phyloP scores from a whole-genome alignment of 1,284 basidiomycete genomes.

The Agaricales sp. region DNA sequence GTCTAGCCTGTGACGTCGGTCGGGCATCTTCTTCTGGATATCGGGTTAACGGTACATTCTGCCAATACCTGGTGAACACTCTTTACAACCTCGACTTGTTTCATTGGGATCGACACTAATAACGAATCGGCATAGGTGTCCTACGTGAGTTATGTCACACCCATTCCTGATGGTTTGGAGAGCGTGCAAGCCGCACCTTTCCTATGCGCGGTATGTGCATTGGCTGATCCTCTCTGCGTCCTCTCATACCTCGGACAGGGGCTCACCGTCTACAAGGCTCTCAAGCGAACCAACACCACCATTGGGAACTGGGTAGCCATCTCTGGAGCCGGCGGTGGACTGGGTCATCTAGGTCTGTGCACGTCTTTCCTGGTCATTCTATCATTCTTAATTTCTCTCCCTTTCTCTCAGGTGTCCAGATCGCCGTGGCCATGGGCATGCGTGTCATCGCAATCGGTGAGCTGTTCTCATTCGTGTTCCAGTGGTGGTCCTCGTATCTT shows the following conservation, averaged over 20 bases:
- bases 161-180: constrained; percentile 59
- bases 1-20: constrained; percentile 12
- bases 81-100: neutral
- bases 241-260: constrained; percentile 25
- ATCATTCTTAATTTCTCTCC: neutral
- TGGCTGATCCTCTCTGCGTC: constrained; percentile 57
- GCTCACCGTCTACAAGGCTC: constrained; percentile 59
- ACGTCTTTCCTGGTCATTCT: neutral
- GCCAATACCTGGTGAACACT: constrained; percentile 56
- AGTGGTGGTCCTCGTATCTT: neutral
- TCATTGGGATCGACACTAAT: constrained; percentile 1
- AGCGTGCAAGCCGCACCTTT: constrained; percentile 72
- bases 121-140: constrained; percentile 32
- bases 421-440: constrained; percentile 54
- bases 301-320: constrained; percentile 63
- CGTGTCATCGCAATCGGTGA: constrained; percentile 60
- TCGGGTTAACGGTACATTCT: constrained; percentile 55
- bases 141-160: constrained; percentile 62
- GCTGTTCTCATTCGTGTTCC: too few species aligned
- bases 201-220: constrained; percentile 58
- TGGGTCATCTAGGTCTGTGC: constrained; percentile 45
- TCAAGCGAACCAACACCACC: constrained; percentile 43
- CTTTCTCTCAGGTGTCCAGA: constrained; percentile 45
- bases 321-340: constrained; percentile 54
- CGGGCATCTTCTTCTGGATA: constrained; percentile 1